These are phyloP conservation scores for Balansia obtecta DNA, from an alignment of 2,329 filamentous ascomycete species.

Conservation along the genomic window DNA sequence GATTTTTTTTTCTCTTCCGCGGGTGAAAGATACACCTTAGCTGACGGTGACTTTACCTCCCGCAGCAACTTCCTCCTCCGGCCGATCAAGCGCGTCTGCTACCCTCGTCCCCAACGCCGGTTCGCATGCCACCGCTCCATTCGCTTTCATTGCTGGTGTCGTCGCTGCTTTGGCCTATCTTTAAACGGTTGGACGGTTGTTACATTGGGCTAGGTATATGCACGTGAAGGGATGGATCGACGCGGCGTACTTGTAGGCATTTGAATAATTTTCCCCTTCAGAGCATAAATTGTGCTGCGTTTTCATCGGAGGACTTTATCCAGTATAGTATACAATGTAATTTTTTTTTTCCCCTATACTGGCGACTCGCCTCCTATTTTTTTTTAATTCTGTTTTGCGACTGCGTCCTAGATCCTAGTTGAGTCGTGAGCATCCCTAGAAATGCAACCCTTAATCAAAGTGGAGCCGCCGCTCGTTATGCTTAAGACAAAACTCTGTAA, in stretches of 20 bases:
- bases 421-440: not conserved
- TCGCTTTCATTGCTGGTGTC: constrained; percentile 22
- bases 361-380: not conserved
- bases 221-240: not conserved
- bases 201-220: not conserved
- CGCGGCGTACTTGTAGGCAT: not conserved
- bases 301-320: not conserved
- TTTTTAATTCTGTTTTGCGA: not conserved
- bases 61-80: constrained; percentile 5
- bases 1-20: no score
- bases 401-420: not conserved
- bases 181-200: constrained; percentile 10
- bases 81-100: constrained; percentile 1
- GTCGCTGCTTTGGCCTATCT: constrained; percentile 22
- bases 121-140: constrained; percentile 16
- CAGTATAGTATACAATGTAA: not conserved
- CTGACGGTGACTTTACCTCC: not conserved
- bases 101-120: constrained; percentile 19
- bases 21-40: not conserved
- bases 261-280: not conserved
- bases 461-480: not conserved
- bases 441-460: not conserved
- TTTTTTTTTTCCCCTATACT: not conserved
- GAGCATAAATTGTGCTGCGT: not conserved
- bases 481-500: not conserved